Percentiles rank a stretch among this genome's conserved stretches.
Evolutionary conservation across 257 asterid species (phyloP).

Genomic region (Euphrasia confusa): DNA sequence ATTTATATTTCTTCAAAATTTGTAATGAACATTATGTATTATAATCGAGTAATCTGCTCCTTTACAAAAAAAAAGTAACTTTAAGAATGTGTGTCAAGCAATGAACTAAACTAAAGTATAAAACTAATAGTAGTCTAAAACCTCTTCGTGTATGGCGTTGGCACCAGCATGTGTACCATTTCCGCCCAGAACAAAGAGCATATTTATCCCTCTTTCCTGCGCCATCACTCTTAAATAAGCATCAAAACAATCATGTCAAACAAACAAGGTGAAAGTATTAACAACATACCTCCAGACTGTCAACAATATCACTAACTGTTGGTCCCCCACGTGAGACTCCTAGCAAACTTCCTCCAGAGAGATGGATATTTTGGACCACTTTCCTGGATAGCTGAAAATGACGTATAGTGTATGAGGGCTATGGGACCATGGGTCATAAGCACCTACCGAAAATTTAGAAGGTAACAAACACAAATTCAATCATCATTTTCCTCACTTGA

Average conservation of each 20-base stretch:
- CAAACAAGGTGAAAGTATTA: constrained; percentile 10
- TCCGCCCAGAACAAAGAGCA: constrained; percentile 98
- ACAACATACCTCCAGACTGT: constrained; percentile 69
- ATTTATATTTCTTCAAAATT: not conserved
- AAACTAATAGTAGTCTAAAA: constrained; percentile 25
- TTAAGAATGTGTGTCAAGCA: constrained; percentile 3
- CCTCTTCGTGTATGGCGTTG: constrained; percentile 97
- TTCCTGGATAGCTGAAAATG: constrained; percentile 71
- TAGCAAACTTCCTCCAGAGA: constrained; percentile 95
- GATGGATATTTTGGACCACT: constrained; percentile 95
- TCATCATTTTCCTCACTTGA: too few species aligned
- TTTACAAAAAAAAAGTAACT: not conserved
- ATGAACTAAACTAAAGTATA: constrained; percentile 8
- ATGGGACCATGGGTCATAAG: not conserved
- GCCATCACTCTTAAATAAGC: constrained; percentile 31
- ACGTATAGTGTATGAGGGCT: constrained; percentile 1
- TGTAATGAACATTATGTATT: not conserved
- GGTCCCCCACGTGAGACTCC: constrained; percentile 99
- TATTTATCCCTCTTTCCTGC: constrained; percentile 87
- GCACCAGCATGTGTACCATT: constrained; percentile 99
- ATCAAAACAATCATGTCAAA: constrained; percentile 17
- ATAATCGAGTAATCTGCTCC: too few species aligned
- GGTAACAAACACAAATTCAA: too few species aligned
- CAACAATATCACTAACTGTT: constrained; percentile 69
- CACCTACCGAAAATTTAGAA: constrained; percentile 14